Conservation (phyloP, 2,329 filamentous ascomycete genomes). For the Lojkania enalia region DNA sequence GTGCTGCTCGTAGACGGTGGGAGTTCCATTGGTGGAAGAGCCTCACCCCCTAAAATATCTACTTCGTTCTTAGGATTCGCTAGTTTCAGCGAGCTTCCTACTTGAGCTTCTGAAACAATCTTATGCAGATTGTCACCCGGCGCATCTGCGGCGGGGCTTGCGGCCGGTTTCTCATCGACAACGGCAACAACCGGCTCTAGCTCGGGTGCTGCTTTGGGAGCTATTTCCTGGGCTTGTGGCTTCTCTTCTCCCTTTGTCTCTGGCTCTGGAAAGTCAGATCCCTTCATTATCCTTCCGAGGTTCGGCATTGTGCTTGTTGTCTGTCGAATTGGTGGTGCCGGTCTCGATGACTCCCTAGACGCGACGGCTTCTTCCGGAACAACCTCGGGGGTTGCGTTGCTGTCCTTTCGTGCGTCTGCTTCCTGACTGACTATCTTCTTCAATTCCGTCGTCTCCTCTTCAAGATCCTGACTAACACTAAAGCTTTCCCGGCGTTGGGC, state of each 20-base stretch:
- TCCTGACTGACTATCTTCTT: slow-evolving; percentile 48
- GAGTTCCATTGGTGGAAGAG: slow-evolving; percentile 36
- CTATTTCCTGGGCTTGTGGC: slow-evolving; percentile 6
- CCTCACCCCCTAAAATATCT: slow-evolving; percentile 46
- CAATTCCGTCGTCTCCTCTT: slow-evolving; percentile 40
- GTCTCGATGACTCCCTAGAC: slow-evolving; percentile 42
- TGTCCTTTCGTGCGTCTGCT: slow-evolving; percentile 44
- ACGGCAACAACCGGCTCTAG: background rate
- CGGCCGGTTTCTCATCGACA: slow-evolving; percentile 9
- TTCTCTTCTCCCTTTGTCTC: slow-evolving; percentile 4
- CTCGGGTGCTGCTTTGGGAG: background rate
- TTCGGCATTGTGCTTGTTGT: slow-evolving; percentile 32
- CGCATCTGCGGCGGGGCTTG: slow-evolving; percentile 20
- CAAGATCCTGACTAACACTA: slow-evolving; percentile 42
- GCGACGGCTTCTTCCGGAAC: slow-evolving; percentile 50
- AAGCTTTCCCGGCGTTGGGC: slow-evolving; percentile 48
- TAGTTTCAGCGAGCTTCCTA: slow-evolving; percentile 46
- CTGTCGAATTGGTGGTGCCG: slow-evolving; percentile 35
- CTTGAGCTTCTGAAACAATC: slow-evolving; percentile 47
- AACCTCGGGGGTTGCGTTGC: slow-evolving; percentile 40
- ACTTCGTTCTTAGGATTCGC: slow-evolving; percentile 44
- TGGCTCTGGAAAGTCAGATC: slow-evolving; percentile 39
- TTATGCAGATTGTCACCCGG: slow-evolving; percentile 51
- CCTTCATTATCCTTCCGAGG: slow-evolving; percentile 41
- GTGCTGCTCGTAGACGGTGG: slow-evolving; percentile 14